Evolutionary conservation across 148 eudicot species (phyloP).

Genomic region (Drosera capensis): DNA sequence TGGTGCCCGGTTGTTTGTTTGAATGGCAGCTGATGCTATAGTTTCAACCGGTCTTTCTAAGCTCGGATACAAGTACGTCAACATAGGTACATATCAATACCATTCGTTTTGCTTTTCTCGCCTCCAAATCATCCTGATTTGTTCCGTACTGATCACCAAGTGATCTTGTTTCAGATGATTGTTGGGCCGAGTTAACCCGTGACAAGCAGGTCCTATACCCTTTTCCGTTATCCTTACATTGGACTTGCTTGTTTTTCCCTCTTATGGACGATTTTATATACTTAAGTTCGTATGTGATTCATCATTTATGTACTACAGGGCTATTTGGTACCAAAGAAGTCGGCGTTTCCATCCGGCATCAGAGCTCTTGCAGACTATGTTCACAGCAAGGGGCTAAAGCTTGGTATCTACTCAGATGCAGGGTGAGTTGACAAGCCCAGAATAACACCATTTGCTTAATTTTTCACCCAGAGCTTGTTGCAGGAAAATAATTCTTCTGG

Average conservation of each 20-base stretch:
- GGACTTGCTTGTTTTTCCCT: neutral
- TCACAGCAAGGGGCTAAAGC: conserved; percentile 27
- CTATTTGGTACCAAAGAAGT: conserved; percentile 17
- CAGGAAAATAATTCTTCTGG: neutral
- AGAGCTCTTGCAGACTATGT: conserved; percentile 29
- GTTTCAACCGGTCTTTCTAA: conserved; percentile 6
- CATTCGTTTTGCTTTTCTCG: neutral
- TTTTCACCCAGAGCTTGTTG: neutral
- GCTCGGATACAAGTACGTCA: conserved; percentile 6
- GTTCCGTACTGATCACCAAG: neutral
- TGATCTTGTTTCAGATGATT: conserved; percentile 5
- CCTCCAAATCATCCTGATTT: too few species aligned
- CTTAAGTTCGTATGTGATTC: neutral
- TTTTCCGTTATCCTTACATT: neutral
- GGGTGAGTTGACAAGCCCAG: conserved; percentile 11
- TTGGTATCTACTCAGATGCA: conserved; percentile 28
- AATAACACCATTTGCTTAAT: neutral
- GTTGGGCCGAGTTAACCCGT: conserved; percentile 7
- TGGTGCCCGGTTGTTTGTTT: neutral
- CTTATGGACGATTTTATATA: neutral
- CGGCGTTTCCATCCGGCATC: conserved; percentile 27
- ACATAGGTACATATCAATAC: neutral
- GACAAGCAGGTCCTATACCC: neutral
- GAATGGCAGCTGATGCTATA: conserved; percentile 8
- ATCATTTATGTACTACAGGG: conserved; percentile 9